Evolutionary conservation across 306 rosid species (phyloP).

Genomic region (Quercus dentata): DNA sequence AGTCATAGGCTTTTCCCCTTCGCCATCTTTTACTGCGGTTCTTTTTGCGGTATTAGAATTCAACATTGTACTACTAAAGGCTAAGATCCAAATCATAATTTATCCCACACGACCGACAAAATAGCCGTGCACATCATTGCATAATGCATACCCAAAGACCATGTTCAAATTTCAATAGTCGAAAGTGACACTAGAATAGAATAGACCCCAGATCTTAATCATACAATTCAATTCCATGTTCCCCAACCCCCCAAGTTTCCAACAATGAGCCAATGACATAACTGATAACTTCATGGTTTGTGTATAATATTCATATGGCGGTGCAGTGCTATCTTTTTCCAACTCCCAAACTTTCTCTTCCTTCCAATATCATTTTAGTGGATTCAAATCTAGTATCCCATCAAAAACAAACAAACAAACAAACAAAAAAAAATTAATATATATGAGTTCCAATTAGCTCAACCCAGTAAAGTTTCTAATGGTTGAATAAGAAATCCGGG

Average conservation of each 20-base stretch:
- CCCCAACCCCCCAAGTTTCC: not conserved
- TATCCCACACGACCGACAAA: not conserved
- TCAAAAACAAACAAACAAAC: too few relatives aligned
- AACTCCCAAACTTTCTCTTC: not conserved
- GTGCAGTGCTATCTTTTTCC: not conserved
- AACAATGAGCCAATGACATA: not conserved
- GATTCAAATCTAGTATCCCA: too few relatives aligned
- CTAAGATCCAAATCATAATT: not conserved
- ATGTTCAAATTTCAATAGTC: not conserved
- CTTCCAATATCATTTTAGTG: not conserved
- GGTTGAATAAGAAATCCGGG: accelerated
- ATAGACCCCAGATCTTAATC: not conserved
- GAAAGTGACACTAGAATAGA: not conserved
- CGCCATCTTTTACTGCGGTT: too few relatives aligned
- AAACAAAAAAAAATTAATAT: too few relatives aligned
- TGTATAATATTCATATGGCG: too few relatives aligned
- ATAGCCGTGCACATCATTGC: not conserved
- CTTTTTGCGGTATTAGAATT: not conserved
- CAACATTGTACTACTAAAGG: not conserved
- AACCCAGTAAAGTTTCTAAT: too few relatives aligned
- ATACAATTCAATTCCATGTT: not conserved
- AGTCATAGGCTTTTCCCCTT: too few relatives aligned
- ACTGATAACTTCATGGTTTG: too few relatives aligned
- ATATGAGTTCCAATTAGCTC: too few relatives aligned
- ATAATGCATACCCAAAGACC: not conserved